Conservation (phyloP, 2,329 filamentous ascomycete genomes). For the Phaeosphaeriaceae sp. region DNA sequence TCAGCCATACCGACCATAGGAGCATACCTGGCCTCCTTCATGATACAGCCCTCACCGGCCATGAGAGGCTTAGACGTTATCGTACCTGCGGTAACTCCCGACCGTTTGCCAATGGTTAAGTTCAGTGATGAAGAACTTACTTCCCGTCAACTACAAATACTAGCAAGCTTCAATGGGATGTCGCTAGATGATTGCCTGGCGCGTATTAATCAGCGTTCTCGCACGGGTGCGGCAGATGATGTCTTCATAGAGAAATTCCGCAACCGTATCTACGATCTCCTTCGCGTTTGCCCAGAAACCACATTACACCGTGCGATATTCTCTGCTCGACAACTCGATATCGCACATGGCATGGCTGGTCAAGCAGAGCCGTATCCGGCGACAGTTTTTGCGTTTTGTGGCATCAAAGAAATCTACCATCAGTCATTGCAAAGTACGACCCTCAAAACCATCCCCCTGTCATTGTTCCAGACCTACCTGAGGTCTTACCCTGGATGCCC, state of each 20-base stretch:
- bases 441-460: constrained; percentile 48
- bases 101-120: constrained; percentile 54
- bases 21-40: constrained; percentile 48
- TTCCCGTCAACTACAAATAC: constrained; percentile 25
- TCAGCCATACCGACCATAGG: constrained; percentile 57
- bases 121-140: constrained; percentile 40
- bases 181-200: constrained; percentile 39
- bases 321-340: constrained; percentile 49
- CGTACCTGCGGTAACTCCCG: constrained; percentile 49
- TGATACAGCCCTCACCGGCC: constrained; percentile 47
- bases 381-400: constrained; percentile 54
- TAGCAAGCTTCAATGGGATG: constrained; percentile 34
- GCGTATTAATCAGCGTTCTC: constrained; percentile 38
- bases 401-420: constrained; percentile 51
- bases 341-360: constrained; percentile 29
- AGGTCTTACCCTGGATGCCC: constrained; percentile 53
- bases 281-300: constrained; percentile 47
- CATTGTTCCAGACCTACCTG: constrained; percentile 54
- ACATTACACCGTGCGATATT: constrained; percentile 53
- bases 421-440: constrained; percentile 37
- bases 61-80: constrained; percentile 53
- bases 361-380: constrained; percentile 37
- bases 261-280: constrained; percentile 44
- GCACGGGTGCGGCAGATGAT: constrained; percentile 23
- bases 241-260: constrained; percentile 36